These are phyloP conservation scores for Malus domestica DNA, from an alignment of 306 rosid genomes.

Conservation along the genomic window DNA sequence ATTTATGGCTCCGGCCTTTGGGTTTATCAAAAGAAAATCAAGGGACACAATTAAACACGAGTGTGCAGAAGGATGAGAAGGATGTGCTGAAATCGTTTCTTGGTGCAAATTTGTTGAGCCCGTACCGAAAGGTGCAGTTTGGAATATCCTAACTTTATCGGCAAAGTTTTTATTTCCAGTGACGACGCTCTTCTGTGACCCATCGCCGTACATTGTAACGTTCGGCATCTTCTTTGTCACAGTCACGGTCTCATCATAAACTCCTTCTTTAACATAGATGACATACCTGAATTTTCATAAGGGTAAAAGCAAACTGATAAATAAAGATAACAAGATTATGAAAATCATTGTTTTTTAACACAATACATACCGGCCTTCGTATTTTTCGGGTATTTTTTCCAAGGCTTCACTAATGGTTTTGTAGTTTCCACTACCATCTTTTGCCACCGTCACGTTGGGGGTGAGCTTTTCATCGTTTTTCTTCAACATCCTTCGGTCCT, in stretches of 20 bases:
- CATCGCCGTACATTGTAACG: slow-evolving; percentile 81
- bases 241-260: slow-evolving; percentile 53
- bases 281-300: slow-evolving; percentile 47
- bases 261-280: slow-evolving; percentile 66
- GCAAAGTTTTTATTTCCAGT: slow-evolving; percentile 60
- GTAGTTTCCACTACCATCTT: slow-evolving; percentile 68
- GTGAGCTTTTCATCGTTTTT: slow-evolving; percentile 37
- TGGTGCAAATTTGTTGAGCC: neutral
- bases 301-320: neutral
- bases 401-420: slow-evolving; percentile 61
- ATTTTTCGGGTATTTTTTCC: slow-evolving; percentile 42
- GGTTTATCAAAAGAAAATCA: neutral
- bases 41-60: neutral
- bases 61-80: neutral
- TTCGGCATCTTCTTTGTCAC: slow-evolving; percentile 55
- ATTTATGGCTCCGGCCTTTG: too few relatives aligned
- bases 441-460: slow-evolving; percentile 70
- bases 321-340: neutral
- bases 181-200: slow-evolving; percentile 76
- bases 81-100: too few relatives aligned
- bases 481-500: slow-evolving; percentile 58
- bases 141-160: slow-evolving; percentile 64
- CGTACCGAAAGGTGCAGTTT: slow-evolving; percentile 72
- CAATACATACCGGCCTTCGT: slow-evolving; percentile 45
- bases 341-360: neutral